Conservation (phyloP, 495 filamentous ascomycete species). For the Neurospora intermedia region DNA sequence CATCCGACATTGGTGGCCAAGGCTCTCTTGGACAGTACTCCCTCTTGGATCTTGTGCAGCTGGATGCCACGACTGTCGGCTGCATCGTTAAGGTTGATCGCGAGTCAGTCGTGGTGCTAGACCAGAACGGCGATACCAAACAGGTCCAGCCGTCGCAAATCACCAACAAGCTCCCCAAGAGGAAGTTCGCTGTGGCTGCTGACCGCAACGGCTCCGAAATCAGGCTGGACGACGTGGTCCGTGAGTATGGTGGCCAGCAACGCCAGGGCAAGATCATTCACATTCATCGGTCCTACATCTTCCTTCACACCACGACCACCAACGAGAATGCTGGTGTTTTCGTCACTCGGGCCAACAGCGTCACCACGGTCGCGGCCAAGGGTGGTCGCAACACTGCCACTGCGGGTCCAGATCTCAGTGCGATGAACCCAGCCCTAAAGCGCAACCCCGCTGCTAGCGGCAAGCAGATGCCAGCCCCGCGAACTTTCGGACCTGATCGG, state of each 20-base stretch:
- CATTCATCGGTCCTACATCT: conserved; percentile 81
- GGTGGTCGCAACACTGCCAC: conserved; percentile 61
- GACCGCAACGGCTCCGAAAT: conserved; percentile 93
- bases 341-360: conserved; percentile 74
- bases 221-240: conserved; percentile 79
- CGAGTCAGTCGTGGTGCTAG: conserved; percentile 78
- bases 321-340: conserved; percentile 84
- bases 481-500: conserved; percentile 68
- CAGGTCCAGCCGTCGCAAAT: conserved; percentile 85
- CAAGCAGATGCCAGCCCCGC: conserved; percentile 65
- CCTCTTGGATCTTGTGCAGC: conserved; percentile 86
- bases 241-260: conserved; percentile 76
- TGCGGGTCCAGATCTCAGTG: conserved; percentile 61
- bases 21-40: conserved; percentile 74
- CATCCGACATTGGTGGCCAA: conserved; percentile 76
- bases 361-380: conserved; percentile 83
- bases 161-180: conserved; percentile 68
- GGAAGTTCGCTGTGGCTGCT: conserved; percentile 76
- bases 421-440: conserved; percentile 89
- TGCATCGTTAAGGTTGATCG: conserved; percentile 92
- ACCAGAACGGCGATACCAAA: conserved; percentile 76
- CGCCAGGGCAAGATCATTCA: conserved; percentile 81
- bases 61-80: conserved; percentile 84
- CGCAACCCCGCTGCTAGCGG: conserved; percentile 39
- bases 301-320: conserved; percentile 72